Conservation (phyloP, 176 grass and related monocot genomes). For the Oryza officinalis region DNA sequence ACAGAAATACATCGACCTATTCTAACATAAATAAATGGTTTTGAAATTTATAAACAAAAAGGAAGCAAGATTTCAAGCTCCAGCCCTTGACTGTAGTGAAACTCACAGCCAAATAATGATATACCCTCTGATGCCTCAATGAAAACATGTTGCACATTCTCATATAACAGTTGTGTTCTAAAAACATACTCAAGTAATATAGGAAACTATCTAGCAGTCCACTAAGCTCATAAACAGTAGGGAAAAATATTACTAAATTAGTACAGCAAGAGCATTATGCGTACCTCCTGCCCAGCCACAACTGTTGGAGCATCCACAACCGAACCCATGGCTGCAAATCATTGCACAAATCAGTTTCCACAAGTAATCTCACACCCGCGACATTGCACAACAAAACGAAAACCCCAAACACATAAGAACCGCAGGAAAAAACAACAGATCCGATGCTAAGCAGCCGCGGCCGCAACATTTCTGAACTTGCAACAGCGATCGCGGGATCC, state of each 20-base stretch:
- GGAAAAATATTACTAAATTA: background rate
- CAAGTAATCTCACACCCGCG: background rate
- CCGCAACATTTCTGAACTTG: background rate
- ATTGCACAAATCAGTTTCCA: conserved; percentile 9
- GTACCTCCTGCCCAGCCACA: conserved; percentile 16
- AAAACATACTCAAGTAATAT: background rate
- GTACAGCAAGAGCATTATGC: background rate
- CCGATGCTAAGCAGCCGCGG: background rate
- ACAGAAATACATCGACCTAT: background rate
- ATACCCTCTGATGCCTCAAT: background rate
- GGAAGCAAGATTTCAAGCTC: background rate
- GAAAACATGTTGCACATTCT: background rate
- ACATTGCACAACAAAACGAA: background rate
- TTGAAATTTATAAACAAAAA: background rate
- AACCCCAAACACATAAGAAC: background rate
- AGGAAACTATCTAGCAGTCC: background rate
- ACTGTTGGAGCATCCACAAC: conserved; percentile 40
- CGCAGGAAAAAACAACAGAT: background rate
- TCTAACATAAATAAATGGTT: background rate
- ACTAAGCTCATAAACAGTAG: background rate
- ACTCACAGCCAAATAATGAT: background rate
- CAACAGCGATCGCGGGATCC: background rate
- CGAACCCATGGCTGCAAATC: conserved; percentile 38
- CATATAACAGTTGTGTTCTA: background rate
- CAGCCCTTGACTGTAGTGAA: background rate